Conservation (phyloP, 1,284 basidiomycete species). For the Puccinia horiana region DNA sequence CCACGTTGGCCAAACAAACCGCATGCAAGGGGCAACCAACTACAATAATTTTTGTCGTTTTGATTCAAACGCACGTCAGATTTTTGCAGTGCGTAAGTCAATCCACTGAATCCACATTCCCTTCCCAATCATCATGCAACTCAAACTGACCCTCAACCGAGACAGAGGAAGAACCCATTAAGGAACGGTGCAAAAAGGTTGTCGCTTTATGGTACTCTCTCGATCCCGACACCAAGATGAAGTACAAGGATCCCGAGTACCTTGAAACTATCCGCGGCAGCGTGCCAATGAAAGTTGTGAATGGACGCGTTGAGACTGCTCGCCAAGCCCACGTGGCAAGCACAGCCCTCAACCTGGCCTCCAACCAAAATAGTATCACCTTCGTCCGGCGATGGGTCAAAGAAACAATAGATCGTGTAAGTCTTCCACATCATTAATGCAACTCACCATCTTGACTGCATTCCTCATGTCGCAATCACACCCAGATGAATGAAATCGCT, state of each 20-base stretch:
- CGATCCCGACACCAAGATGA: not conserved
- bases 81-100: not conserved
- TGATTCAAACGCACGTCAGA: not conserved
- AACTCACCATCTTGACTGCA: too few species aligned
- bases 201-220: not conserved
- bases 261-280: not conserved
- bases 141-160: not conserved
- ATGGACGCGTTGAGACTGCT: not conserved
- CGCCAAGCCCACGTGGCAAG: too few species aligned
- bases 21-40: not conserved
- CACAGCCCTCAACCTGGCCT: not conserved
- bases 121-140: not conserved
- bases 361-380: not conserved
- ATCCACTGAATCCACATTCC: not conserved
- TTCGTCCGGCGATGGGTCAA: not conserved
- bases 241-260: not conserved
- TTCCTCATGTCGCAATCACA: too few species aligned
- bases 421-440: not conserved
- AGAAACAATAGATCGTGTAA: not conserved
- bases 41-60: conserved; percentile 9
- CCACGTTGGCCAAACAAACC: not conserved
- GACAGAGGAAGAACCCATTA: not conserved
- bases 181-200: not conserved
- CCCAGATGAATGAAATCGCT: not conserved
- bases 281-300: not conserved